Evolutionary conservation across 225 moss, liverwort and hornwort species (phyloP).

Genomic region (Sphagnum tenellum): DNA sequence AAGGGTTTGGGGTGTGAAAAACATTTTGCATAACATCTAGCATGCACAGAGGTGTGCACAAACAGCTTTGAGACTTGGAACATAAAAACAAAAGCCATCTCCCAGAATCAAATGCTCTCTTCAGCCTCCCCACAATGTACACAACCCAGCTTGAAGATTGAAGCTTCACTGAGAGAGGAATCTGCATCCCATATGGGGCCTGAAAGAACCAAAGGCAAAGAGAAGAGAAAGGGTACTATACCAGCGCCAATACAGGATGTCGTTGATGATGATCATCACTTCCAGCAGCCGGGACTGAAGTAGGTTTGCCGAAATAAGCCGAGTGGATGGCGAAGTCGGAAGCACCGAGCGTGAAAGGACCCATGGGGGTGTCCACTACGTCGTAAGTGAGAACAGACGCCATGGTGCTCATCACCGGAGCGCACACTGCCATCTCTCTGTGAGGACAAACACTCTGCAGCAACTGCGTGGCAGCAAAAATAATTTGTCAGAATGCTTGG

Average conservation of each 20-base stretch:
- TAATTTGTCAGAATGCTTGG: no score
- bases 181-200: neutral
- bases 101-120: no score
- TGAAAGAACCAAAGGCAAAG: neutral
- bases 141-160: no score
- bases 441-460: no score
- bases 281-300: constrained; percentile 1
- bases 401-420: constrained; percentile 13
- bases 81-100: no score
- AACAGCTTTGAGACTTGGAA: no score
- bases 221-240: neutral
- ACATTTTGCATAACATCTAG: no score
- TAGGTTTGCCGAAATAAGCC: constrained; percentile 37
- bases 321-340: constrained; percentile 35
- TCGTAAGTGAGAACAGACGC: constrained; percentile 18
- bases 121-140: no score
- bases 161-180: neutral
- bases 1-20: no score
- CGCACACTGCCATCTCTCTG: neutral
- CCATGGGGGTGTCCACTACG: constrained; percentile 42
- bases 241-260: constrained; percentile 35
- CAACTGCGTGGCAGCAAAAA: no score
- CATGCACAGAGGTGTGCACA: no score
- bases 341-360: constrained; percentile 45
- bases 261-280: constrained; percentile 2